Base-by-base conservation (phyloP, 2,329 filamentous ascomycete species). In the Hypoxylon sp. region DNA sequence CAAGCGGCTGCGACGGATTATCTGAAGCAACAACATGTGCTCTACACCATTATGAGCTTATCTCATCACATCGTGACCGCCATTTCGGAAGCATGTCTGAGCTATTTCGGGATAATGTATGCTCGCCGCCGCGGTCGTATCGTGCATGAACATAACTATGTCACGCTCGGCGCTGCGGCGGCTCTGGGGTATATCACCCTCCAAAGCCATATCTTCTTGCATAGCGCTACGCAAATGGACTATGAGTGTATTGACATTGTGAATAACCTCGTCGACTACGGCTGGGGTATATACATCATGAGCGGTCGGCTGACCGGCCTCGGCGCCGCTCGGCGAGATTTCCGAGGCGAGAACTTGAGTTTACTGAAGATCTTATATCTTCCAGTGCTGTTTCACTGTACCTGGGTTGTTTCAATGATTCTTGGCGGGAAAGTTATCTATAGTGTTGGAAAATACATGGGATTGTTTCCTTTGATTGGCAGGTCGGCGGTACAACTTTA, bases 121-220 rank as follows among this genome's bases (percentile, higher is more conserved):
- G 70, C 70, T 8, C 66, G 66, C 8, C 68, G 66, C 5, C 60
- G 65, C 31, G 62, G 68, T n/a, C 65, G 65, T 17, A 48, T 62
- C 50, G 7, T 29, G 21, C 65, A 61, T 29, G 67, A 65, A 59
- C 64, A 54, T 17, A 57, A 61, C 19, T 68, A 67, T 46, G 10
- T 71, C 29, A 56, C 50, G 13, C 21, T 69, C 17, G 64, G 62
- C 0, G 62, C 67, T 11, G 66, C 72, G 0, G 64, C 59, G 0
- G 72, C 63, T 2, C 27, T 74, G 32, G 72, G 70, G 1, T 74
- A 73, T 46, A 72, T 68, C 29, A 70, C 68, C 1, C 27, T 69
- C 24, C 72, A 74, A 46, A 70, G 70, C 46, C 67, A 73, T 31
- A 67, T 62, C 1, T 74, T 72, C 50, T 32, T 65, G 13, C 66